Evolutionary conservation across 495 filamentous ascomycete genomes (phyloP).

Genomic region (Podospora pseudoanserina): DNA sequence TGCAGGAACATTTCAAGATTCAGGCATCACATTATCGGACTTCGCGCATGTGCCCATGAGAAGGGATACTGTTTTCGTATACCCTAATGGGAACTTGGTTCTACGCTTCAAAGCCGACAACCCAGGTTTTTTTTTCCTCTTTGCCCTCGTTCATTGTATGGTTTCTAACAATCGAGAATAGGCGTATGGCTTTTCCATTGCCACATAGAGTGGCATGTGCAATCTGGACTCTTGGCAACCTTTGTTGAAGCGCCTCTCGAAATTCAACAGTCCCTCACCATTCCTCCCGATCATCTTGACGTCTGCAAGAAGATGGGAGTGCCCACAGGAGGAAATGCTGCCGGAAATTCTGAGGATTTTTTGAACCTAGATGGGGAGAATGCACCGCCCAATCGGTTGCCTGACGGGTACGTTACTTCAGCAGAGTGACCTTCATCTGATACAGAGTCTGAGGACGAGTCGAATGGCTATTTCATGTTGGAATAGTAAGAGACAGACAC

Average conservation of each 20-base stretch:
- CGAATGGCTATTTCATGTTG: background rate
- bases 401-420: slow-evolving; percentile 50
- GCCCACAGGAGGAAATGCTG: slow-evolving; percentile 66
- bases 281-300: slow-evolving; percentile 61
- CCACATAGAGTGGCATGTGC: slow-evolving; percentile 68
- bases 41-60: slow-evolving; percentile 45
- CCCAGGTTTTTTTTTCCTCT: slow-evolving; percentile 41
- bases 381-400: slow-evolving; percentile 52
- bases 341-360: slow-evolving; percentile 60
- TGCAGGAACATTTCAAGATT: slow-evolving; percentile 41
- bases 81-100: slow-evolving; percentile 57
- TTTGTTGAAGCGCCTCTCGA: slow-evolving; percentile 58
- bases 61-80: slow-evolving; percentile 55
- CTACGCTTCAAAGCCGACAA: slow-evolving; percentile 67
- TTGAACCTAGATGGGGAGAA: slow-evolving; percentile 65
- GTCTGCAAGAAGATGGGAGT: slow-evolving; percentile 53
- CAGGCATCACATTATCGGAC: slow-evolving; percentile 43
- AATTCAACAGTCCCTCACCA: slow-evolving; percentile 56
- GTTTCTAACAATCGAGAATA: slow-evolving; percentile 2
- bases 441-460: background rate
- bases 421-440: background rate
- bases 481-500: background rate
- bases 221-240: slow-evolving; percentile 63
- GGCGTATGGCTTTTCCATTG: slow-evolving; percentile 72
- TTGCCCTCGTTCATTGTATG: background rate